A percentile compares a stretch with the other conserved stretches of the same genome.
Evolutionary conservation across 176 grass and related monocot species (phyloP).

Genomic region (Hsuehochloa calcarea): DNA sequence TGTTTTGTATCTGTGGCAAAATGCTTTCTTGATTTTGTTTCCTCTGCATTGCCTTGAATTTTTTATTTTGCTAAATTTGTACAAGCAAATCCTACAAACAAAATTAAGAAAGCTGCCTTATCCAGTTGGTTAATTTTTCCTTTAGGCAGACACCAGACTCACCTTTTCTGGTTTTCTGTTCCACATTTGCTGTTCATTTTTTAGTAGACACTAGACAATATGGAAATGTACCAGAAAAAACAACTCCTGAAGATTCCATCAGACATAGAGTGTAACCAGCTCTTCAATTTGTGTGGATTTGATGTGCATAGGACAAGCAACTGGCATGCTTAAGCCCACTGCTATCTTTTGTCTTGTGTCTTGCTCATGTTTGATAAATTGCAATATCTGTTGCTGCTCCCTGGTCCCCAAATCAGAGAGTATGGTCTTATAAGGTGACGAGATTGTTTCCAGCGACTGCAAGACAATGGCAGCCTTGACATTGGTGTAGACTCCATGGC

Average conservation of each 20-base stretch:
- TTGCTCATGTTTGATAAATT: slow-evolving; percentile 13
- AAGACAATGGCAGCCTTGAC: not conserved
- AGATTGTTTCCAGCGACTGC: slow-evolving; percentile 4
- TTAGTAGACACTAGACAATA: no score
- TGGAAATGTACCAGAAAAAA: not conserved
- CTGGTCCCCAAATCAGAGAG: slow-evolving; percentile 3
- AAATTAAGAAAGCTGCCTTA: not conserved
- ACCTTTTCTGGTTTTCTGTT: not conserved
- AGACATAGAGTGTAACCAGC: not conserved
- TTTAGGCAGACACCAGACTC: not conserved
- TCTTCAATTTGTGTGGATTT: not conserved
- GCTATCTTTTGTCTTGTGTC: not conserved
- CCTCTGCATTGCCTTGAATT: not conserved
- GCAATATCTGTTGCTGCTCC: slow-evolving; percentile 11
- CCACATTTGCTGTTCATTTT: not conserved
- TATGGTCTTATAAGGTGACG: not conserved
- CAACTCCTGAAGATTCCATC: not conserved
- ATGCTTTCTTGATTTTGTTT: not conserved
- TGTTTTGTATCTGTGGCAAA: not conserved
- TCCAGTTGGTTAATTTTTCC: not conserved
- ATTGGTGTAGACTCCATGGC: not conserved
- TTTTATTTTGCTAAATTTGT: not conserved
- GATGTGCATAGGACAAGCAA: not conserved
- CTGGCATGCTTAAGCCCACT: not conserved
- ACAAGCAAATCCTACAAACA: not conserved